These are phyloP conservation scores for Asterophora parasitica DNA, from an alignment of 768 basidiomycete species.

Conservation along the genomic window DNA sequence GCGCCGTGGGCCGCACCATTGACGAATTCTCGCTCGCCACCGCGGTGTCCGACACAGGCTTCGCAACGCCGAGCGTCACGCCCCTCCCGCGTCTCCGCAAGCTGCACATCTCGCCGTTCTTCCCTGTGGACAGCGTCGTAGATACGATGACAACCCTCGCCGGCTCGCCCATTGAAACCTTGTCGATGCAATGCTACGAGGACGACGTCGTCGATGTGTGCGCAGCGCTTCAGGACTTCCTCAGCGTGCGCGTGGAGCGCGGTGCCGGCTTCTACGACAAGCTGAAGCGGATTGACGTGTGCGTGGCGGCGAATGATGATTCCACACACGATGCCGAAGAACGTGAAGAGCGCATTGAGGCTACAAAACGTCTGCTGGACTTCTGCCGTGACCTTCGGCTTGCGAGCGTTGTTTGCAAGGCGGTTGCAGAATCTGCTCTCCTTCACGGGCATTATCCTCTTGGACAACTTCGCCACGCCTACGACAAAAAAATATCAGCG, in stretches of 20 bases:
- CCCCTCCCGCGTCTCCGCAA: constrained; percentile 48
- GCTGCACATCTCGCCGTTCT: constrained; percentile 56
- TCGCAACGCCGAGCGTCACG: constrained; percentile 38
- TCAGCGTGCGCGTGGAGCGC: constrained; percentile 46
- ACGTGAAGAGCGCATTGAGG: constrained; percentile 31
- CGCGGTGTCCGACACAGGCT: constrained; percentile 37
- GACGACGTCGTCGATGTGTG: constrained; percentile 64
- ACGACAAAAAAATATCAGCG: constrained; percentile 4
- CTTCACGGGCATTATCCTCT: constrained; percentile 6
- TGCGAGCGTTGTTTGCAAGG: constrained; percentile 30
- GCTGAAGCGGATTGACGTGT: constrained; percentile 45
- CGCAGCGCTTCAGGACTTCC: constrained; percentile 50
- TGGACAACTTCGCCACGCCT: constrained; percentile 6
- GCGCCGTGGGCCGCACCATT: constrained; percentile 50
- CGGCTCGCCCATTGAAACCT: constrained; percentile 52
- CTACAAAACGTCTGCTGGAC: constrained; percentile 42
- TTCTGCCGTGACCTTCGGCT: constrained; percentile 46
- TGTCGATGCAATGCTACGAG: constrained; percentile 56
- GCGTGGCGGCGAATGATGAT: constrained; percentile 33
- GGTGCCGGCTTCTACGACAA: constrained; percentile 46
- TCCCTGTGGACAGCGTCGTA: constrained; percentile 56
- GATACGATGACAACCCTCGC: constrained; percentile 56
- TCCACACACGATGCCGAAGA: constrained; percentile 30
- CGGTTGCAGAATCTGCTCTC: constrained; percentile 13
- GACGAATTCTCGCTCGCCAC: constrained; percentile 52